Base-by-base conservation (phyloP, 1,284 basidiomycete genomes). In the Baeospora myosura region DNA sequence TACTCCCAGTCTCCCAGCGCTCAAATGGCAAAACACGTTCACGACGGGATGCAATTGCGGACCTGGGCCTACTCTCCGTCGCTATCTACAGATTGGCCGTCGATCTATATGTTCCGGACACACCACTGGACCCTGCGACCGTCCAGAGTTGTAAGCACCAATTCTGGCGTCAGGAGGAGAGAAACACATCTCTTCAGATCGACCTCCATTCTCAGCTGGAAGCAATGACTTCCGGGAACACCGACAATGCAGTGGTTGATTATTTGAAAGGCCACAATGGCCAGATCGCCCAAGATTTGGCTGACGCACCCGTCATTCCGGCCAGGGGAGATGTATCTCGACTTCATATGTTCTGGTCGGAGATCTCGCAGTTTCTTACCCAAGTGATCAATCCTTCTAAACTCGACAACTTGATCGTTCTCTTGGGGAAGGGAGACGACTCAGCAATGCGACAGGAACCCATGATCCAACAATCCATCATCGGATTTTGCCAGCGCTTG, bases 101-200 rank as follows among this genome's bases (percentile, higher is more conserved):
- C 12, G 67, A 78, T 1, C 69, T 95, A n/a, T 88, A 87, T 56
- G 71, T 98, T 36, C 93, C 96, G 0, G 78, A 90, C 55, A 67
- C 82, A 3, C 91, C 94, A 1, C 65, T 98, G 41, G 96, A 98
- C 59, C 95, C 95, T 6, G 78, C 85, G 11, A 80, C 81, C 14
- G 73, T 85, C 24, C 73, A 81, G 39, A 71, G 71, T 34, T 77
- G 75, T 26, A 66, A 71, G 0, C 61, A 61, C 4, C 63, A 70
- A 28, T 76, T 84, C 34, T 66, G 74, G 52, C 52, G 57, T n/a
- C 55, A 66, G n/a, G 69, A 79, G 41, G 58, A 69, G 12, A 53
- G 60, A 0, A 57, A 68, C n/a, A 54, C 88, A 0, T 50, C 58
- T 0, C 63, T 65, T 4, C 78, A 88, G 53, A 59, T 88, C 4